Percentiles rank a stretch among this genome's conserved stretches.
phyloP scores from a whole-genome alignment of 208 protist genomes.

The Crithidia thermophila region DNA sequence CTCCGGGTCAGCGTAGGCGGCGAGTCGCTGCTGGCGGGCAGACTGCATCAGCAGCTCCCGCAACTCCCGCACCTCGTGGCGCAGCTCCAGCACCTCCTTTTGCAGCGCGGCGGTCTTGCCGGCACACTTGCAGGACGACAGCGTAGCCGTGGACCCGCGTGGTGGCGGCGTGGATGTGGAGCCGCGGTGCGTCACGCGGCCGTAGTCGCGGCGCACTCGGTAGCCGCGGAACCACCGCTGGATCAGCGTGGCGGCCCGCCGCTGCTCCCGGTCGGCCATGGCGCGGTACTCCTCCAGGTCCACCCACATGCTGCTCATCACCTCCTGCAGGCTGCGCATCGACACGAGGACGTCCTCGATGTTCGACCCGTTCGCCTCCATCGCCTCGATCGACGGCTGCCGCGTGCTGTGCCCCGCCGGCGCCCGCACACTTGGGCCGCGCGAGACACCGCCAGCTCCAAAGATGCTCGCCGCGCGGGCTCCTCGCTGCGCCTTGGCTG shows the following conservation, averaged over 20 bases:
- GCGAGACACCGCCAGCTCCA: background rate
- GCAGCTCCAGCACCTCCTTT: conserved; percentile 37
- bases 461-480: background rate
- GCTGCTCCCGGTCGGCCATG: conserved; percentile 49
- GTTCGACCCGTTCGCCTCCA: conserved; percentile 24
- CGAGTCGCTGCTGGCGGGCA: conserved; percentile 34
- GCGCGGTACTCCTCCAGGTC: conserved; percentile 68
- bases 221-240: conserved; percentile 81
- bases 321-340: conserved; percentile 56
- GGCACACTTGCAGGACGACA: conserved; percentile 14
- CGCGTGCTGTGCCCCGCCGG: conserved; percentile 2
- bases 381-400: conserved; percentile 18
- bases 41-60: conserved; percentile 34
- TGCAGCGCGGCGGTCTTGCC: conserved; percentile 30
- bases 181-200: conserved; percentile 36
- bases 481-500: conserved; percentile 1
- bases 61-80: conserved; percentile 42
- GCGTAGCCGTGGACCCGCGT: too few species aligned
- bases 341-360: conserved; percentile 52
- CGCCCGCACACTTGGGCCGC: background rate
- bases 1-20: conserved; percentile 36
- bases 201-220: conserved; percentile 47
- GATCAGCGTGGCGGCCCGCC: conserved; percentile 67
- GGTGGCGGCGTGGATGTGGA: too few species aligned
- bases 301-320: conserved; percentile 65